Conservation (phyloP, 177 flowering plant species). For the Vitis hybrid region DNA sequence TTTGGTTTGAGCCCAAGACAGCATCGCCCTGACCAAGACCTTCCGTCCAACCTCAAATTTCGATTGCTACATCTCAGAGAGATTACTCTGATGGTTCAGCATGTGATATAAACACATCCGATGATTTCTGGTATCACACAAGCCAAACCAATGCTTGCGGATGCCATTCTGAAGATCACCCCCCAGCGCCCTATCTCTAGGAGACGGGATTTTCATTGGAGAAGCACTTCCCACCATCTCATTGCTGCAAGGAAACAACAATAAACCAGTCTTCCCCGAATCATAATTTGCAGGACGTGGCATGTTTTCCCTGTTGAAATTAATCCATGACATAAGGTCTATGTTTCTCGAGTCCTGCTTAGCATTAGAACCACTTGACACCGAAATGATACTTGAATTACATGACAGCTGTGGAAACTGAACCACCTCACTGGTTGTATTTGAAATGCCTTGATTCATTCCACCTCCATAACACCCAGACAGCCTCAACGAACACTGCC, state of each 20-base stretch:
- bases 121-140: conserved; percentile 15
- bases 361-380: neutral
- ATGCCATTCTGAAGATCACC: conserved; percentile 4
- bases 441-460: neutral
- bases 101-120: neutral
- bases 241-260: conserved; percentile 3
- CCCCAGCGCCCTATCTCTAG: conserved; percentile 1
- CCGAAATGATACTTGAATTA: neutral
- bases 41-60: conserved; percentile 7
- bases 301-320: conserved; percentile 21
- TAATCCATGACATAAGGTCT: conserved; percentile 3
- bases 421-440: neutral
- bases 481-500: neutral
- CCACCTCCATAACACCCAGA: conserved; percentile 7
- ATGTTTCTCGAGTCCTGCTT: conserved; percentile 5
- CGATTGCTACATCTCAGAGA: conserved; percentile 6
- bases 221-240: conserved; percentile 5
- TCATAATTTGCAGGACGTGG: conserved; percentile 10
- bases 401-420: conserved; percentile 4
- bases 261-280: neutral
- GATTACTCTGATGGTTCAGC: conserved; percentile 5
- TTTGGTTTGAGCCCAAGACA: conserved; percentile 19
- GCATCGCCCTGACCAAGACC: conserved; percentile 16
- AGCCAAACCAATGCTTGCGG: conserved; percentile 16
- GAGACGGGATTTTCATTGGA: neutral